Percentiles rank a stretch among this genome's conserved stretches.
Evolutionary conservation across 805 yeast species (phyloP).

Genomic region (Saccharomycopsis schoenii): DNA sequence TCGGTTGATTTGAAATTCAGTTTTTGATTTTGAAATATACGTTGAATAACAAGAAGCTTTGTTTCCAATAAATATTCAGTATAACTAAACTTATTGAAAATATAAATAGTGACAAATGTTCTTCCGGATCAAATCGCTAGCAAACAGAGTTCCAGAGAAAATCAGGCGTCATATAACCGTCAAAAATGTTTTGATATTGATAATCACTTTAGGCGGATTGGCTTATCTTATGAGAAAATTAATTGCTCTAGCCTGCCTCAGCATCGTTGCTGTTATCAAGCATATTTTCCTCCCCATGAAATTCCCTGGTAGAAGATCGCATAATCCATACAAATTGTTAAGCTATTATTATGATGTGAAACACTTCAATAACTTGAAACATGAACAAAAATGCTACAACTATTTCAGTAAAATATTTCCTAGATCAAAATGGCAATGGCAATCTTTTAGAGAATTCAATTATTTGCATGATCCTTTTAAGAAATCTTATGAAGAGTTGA

Average conservation of each 20-base stretch:
- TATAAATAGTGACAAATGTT: neutral
- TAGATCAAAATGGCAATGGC: constrained; percentile 15
- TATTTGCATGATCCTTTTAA: constrained; percentile 16
- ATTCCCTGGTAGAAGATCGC: constrained; percentile 9
- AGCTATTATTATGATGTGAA: constrained; percentile 12
- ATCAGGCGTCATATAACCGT: neutral
- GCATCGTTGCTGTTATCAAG: constrained; percentile 9
- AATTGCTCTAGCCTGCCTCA: constrained; percentile 2
- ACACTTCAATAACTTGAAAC: constrained; percentile 6
- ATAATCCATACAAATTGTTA: constrained; percentile 14
- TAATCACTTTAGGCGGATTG: neutral
- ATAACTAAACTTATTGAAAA: no score
- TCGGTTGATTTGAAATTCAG: no score
- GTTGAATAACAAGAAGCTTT: no score
- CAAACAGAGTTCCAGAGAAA: neutral
- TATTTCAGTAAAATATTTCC: constrained; percentile 16
- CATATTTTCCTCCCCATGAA: constrained; percentile 11
- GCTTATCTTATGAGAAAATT: neutral
- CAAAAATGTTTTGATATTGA: neutral
- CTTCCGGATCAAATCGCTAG: neutral
- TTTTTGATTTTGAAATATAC: no score
- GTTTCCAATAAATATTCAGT: no score
- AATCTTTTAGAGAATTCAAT: constrained; percentile 11
- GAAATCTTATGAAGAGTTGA: constrained; percentile 15
- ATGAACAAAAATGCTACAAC: constrained; percentile 13